Evolutionary conservation across 83 land plant species (phyloP), one percentile per base, ranked within the genome.

Genomic region (Diphasiastrum complanatum): DNA sequence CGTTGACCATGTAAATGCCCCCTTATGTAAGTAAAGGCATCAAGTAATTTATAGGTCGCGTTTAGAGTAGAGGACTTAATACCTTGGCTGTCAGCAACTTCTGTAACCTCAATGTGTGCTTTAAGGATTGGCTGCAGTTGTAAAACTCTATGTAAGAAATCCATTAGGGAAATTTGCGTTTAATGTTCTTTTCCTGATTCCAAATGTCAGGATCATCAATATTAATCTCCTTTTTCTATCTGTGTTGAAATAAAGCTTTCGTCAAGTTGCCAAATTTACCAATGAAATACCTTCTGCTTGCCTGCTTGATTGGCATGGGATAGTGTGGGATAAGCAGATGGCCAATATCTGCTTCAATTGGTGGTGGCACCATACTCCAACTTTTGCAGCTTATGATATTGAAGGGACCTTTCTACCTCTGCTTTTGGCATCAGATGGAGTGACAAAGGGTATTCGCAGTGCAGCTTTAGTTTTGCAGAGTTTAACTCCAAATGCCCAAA

Each of bases 281-380:
- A 50, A 8, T 14, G 52, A 10, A 20, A 6, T 8, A 14, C 20
- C 12, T 10, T 5, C 12, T 50, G 60, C 28, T 47, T 10, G 10
- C 47, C 16, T 65, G 70, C 33, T 61, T 40, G 5, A 14, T 63
- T 47, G 43, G 12, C 43, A 38, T 54, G 11, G 4, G 4, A 33
- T 67, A 95, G 99, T 95, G 71, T 95, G 99, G 99, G 99, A 95
- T 75, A 95, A 95, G 82, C 84, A 87, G 65, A 86, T 86, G 99
- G 86, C 85, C 47, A 85, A 80, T 66, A 83, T 81, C 25, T 89
- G 90, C 63, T 95, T 90, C 72, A 95, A 90, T 48, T 95, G 97
- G 97, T 79, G 84, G 71, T 95, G 99, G 99, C 67, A 77, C 55
- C 97, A 90, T 61, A 90, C 95, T 26, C 99, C 99, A 29, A 95